Evolutionary conservation across 2,329 filamentous ascomycete species (phyloP).

Genomic region (Hirsutella minnesotensis): DNA sequence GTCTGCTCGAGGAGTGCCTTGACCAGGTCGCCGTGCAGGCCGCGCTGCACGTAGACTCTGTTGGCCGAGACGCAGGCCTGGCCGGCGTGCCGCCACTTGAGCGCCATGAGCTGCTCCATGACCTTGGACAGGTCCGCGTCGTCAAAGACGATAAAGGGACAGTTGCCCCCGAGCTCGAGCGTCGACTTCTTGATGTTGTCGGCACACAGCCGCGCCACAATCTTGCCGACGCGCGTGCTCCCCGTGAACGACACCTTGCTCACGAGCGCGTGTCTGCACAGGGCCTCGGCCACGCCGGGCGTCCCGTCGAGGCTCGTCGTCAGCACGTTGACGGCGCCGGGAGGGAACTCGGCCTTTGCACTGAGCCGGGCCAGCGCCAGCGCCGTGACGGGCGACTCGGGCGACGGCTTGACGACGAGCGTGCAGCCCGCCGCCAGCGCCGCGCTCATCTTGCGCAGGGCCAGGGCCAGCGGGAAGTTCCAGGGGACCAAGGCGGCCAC

Average conservation of each 20-base stretch:
- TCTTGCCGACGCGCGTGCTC: conserved; percentile 55
- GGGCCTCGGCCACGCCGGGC: conserved; percentile 29
- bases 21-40: conserved; percentile 50
- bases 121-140: conserved; percentile 59
- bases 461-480: conserved; percentile 50
- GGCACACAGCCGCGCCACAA: conserved; percentile 48
- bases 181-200: conserved; percentile 54
- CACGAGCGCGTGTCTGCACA: conserved; percentile 31
- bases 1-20: conserved; percentile 40
- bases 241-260: conserved; percentile 70
- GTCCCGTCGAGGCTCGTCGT: conserved; percentile 33
- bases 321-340: conserved; percentile 51
- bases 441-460: conserved; percentile 33
- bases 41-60: conserved; percentile 46
- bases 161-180: conserved; percentile 62
- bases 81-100: conserved; percentile 61
- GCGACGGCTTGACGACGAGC: conserved; percentile 62
- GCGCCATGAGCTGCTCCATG: conserved; percentile 46
- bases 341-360: conserved; percentile 60
- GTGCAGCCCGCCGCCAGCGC: conserved; percentile 63
- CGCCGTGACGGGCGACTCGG: conserved; percentile 63
- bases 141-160: conserved; percentile 51
- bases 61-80: conserved; percentile 61
- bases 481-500: conserved; percentile 25
- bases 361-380: conserved; percentile 58